A percentile compares a stretch with the other conserved stretches of the same genome.
Evolutionary conservation across 202 grass and related monocot species (phyloP).

Genomic region (Bolboschoenoplectus hybrid): DNA sequence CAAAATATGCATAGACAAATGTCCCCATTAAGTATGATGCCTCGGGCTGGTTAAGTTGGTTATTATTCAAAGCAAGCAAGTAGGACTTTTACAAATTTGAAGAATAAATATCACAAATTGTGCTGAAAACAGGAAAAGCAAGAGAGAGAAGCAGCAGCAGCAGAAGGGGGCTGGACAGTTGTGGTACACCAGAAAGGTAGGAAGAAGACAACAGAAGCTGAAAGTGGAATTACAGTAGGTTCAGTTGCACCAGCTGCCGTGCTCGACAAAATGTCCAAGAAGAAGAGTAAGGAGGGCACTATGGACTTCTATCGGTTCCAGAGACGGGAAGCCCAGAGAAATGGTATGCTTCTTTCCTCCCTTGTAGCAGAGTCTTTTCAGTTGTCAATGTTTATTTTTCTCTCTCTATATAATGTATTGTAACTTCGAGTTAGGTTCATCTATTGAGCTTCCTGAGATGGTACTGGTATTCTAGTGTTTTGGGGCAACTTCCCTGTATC

Average conservation of each 20-base stretch:
- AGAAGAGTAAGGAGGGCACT: conserved; percentile 76
- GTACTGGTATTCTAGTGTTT: background rate
- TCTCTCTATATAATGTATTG: background rate
- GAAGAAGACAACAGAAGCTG: conserved; percentile 89
- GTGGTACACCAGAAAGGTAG: conserved; percentile 92
- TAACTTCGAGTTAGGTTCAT: background rate
- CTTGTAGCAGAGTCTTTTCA: background rate
- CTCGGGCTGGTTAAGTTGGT: background rate
- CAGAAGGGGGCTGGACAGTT: conserved; percentile 97
- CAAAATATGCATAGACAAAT: background rate
- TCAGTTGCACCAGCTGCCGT: conserved; percentile 81
- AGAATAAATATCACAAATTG: conserved; percentile 14
- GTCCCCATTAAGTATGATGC: background rate
- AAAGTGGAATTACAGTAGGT: conserved; percentile 84
- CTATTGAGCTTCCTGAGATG: background rate
- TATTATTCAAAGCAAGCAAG: background rate
- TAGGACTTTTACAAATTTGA: conserved; percentile 1
- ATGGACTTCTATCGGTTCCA: conserved; percentile 85
- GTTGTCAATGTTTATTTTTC: background rate
- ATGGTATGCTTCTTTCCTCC: conserved; percentile 50
- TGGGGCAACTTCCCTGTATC: background rate
- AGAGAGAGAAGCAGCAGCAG: conserved; percentile 66
- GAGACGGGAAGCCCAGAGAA: conserved; percentile 75
- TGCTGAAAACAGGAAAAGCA: conserved; percentile 72
- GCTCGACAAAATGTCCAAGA: conserved; percentile 82